These are phyloP conservation scores for Starmerella asiatica DNA, from an alignment of 805 yeast species.

Conservation along the genomic window DNA sequence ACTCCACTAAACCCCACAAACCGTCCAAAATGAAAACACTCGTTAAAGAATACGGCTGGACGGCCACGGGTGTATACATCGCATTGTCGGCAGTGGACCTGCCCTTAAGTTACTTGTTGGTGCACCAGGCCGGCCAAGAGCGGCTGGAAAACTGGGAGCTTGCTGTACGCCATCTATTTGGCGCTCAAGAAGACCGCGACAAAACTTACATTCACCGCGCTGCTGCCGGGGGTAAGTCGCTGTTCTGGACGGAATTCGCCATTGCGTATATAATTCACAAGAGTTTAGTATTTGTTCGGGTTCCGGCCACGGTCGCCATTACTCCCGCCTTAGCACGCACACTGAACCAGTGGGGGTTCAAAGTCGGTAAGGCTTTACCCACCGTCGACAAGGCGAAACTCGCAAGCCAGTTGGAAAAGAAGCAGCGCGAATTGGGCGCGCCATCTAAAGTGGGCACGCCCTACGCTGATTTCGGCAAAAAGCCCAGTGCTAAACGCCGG, in stretches of 20 bases:
- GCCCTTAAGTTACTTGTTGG: conserved; percentile 69
- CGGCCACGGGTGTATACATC: conserved; percentile 76
- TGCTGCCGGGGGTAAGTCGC: conserved; percentile 24
- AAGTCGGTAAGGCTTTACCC: conserved; percentile 37
- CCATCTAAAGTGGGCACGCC: not conserved
- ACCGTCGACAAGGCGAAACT: conserved; percentile 16
- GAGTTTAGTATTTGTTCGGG: conserved; percentile 55
- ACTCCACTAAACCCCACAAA: conserved; percentile 1
- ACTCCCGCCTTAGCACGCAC: conserved; percentile 64
- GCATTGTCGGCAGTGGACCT: conserved; percentile 62
- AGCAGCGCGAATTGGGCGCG: not conserved
- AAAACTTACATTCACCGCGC: conserved; percentile 18
- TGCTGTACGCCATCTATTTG: conserved; percentile 45
- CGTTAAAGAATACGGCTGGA: conserved; percentile 76
- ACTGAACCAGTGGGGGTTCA: conserved; percentile 67
- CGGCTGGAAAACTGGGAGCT: conserved; percentile 56
- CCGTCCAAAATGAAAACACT: conserved; percentile 37
- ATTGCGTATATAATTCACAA: conserved; percentile 92
- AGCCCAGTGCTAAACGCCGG: not conserved
- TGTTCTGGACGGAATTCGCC: conserved; percentile 68
- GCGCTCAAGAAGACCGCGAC: conserved; percentile 37
- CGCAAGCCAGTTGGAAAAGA: conserved; percentile 8
- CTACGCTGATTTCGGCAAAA: not conserved
- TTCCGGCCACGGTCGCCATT: conserved; percentile 84
- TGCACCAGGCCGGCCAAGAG: conserved; percentile 80